These are phyloP conservation scores for Cryptomeria japonica DNA, from an alignment of 75 land plant species.

Conservation along the genomic window DNA sequence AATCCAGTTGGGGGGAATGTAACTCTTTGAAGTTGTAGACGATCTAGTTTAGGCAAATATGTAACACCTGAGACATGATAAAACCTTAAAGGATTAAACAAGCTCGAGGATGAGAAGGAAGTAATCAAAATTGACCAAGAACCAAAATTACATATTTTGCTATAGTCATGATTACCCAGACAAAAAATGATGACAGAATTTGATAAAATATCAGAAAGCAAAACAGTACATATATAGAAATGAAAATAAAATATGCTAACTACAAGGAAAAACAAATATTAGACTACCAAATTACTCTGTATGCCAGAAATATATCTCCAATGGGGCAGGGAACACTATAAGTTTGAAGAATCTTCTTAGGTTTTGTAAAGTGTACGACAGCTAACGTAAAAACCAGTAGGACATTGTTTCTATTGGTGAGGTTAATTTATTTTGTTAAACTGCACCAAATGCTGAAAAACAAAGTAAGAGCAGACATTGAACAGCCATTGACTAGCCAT, in stretches of 20 bases:
- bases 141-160: background rate
- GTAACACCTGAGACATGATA: background rate
- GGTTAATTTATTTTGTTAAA: background rate
- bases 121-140: background rate
- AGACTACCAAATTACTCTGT: background rate
- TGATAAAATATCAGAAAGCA: background rate
- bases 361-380: background rate
- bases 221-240: background rate
- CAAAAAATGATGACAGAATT: background rate
- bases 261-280: background rate
- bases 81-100: background rate
- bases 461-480: background rate
- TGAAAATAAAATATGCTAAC: background rate
- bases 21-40: slow-evolving; percentile 23
- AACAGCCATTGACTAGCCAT: background rate
- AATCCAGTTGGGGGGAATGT: slow-evolving; percentile 17
- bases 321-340: background rate
- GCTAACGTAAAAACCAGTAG: slow-evolving; percentile 11
- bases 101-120: background rate
- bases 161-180: background rate
- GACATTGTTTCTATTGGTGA: background rate
- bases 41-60: slow-evolving; percentile 18
- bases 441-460: background rate
- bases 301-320: background rate
- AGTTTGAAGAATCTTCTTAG: background rate